These are phyloP conservation scores for Podochytrium sp. DNA, from an alignment of 192 early-diverging fungal genomes.

Conservation along the genomic window DNA sequence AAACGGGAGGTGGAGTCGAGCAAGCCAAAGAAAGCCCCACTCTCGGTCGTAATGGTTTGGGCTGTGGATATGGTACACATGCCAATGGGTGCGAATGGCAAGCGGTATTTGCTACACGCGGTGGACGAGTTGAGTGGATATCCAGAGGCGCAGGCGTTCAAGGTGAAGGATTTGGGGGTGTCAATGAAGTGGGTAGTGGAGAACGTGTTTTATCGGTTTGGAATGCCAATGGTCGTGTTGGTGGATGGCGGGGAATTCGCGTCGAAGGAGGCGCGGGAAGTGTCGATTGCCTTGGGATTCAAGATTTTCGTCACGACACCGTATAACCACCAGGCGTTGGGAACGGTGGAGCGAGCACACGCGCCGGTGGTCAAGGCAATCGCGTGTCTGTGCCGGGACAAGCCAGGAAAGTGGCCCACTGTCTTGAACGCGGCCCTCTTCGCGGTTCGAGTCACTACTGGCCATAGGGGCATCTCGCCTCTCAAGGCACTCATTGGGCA, in stretches of 20 bases:
- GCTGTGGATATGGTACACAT: neutral
- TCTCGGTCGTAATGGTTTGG: neutral
- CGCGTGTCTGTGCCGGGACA: neutral
- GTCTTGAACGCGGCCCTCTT: neutral
- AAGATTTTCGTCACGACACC: neutral
- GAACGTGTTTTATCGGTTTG: neutral
- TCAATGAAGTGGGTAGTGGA: neutral
- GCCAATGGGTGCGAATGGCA: neutral
- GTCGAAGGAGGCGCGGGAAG: neutral
- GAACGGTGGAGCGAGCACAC: neutral
- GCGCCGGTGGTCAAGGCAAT: neutral
- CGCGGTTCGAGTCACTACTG: neutral
- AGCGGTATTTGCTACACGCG: constrained; percentile 2
- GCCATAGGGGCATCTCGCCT: neutral
- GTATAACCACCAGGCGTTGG: neutral
- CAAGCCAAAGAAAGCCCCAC: neutral
- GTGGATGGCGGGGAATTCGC: neutral
- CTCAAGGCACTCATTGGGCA: neutral
- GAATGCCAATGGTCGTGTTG: neutral
- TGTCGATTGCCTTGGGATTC: neutral
- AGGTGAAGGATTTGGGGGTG: neutral
- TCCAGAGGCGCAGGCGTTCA: neutral
- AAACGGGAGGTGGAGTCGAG: neutral
- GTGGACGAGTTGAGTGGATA: neutral
- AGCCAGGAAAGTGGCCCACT: neutral